Evolutionary conservation across 192 early-diverging fungal genomes (phyloP), one percentile per base, ranked within the genome.

Genomic region (Mortierella hygrophila): DNA sequence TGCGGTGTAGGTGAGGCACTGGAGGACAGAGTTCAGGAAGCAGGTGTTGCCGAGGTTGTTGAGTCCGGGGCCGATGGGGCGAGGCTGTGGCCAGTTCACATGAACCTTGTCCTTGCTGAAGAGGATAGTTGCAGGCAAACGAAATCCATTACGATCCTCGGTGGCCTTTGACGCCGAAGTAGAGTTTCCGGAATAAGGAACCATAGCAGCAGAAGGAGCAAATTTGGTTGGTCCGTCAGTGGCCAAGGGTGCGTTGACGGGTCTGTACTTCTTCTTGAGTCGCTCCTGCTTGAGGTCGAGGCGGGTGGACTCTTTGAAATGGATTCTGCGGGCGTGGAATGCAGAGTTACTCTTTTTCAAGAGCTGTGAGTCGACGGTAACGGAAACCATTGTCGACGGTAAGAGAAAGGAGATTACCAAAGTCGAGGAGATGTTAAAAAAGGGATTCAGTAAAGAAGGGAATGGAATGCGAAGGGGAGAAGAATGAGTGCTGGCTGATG

Each of bases 11-110:
- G 93, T 94, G 74, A 97, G 88, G 76, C 94, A 95, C 80, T 97
- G 94, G 29, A 97, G 89, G 2, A 94, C 92, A 11, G 95, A 93
- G 87, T 97, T 97, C n/a, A 95, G 78, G 77, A 94, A 97, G 75
- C 96, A 97, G 6, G 95, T 95, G 72, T 96, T 96, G 44, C 93
- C 93, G 74, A 93, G 90, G 76, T 97, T 96, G 77, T 89, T 82
- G 46, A 97, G 84, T 15, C 95, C 95, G 13, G 94, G 91, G 9
- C 95, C 95, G 40, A 95, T 91, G 13, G 90, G 80, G 26, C 92
- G 89, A 68, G 90, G 84, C 21, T 82, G 65, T 23, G 88, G 86
- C 95, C 95, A 96, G 52, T 81, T 74, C 42, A 80, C 70, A 8
- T 91, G 71, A 29, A 96, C 88, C 74, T 89, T 85, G 37, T 92